A percentile compares a stretch with the other conserved stretches of the same genome.
phyloP scores from a whole-genome alignment of 176 grass and related monocot genomes.

The Pharus latifolius region DNA sequence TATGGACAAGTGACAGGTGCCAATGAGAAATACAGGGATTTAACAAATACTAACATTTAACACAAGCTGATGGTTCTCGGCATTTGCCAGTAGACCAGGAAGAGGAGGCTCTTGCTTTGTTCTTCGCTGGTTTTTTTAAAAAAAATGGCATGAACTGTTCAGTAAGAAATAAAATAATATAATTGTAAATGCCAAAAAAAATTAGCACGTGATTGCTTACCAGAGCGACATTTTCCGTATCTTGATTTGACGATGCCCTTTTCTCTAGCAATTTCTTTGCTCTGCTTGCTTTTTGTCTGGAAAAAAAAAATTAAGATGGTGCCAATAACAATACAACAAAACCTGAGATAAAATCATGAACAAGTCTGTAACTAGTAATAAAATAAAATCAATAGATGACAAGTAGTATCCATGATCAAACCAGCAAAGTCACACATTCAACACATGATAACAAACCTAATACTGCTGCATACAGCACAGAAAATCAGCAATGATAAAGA shows the following conservation, averaged over 20 bases:
- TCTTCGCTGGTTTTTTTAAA: slow-evolving; percentile 30
- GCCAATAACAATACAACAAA: neutral
- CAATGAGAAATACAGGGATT: neutral
- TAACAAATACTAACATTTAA: slow-evolving; percentile 48
- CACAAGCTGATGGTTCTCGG: slow-evolving; percentile 60
- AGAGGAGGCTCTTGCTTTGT: slow-evolving; percentile 79
- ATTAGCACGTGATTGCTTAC: slow-evolving; percentile 20
- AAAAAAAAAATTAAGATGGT: neutral
- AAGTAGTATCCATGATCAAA: neutral
- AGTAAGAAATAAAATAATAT: neutral
- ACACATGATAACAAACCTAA: neutral
- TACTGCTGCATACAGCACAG: neutral
- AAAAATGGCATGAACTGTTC: neutral
- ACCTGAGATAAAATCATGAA: neutral
- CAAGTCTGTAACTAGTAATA: neutral
- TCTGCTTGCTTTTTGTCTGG: slow-evolving; percentile 64
- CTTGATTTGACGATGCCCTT: slow-evolving; percentile 53
- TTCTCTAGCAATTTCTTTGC: slow-evolving; percentile 77
- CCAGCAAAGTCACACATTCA: neutral
- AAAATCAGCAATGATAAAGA: neutral
- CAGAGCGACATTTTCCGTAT: slow-evolving; percentile 45
- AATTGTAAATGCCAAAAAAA: slow-evolving; percentile 10
- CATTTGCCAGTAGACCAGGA: slow-evolving; percentile 46
- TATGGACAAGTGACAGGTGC: neutral
- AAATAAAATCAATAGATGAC: neutral